Evolutionary conservation across 129 eudicot species (phyloP).

Genomic region (Kitagawia praeruptora): DNA sequence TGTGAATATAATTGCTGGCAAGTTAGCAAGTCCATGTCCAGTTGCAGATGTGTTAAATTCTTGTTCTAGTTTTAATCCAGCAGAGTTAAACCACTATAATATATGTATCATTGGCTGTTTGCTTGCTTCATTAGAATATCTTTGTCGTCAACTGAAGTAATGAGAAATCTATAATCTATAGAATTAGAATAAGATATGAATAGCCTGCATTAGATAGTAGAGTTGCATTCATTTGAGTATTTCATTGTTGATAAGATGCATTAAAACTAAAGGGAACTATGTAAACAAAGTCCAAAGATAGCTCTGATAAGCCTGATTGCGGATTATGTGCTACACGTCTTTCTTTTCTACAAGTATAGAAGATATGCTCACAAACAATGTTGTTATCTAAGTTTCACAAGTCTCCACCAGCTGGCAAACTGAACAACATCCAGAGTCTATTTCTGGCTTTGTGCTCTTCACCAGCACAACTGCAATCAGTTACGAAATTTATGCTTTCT

Average conservation of each 20-base stretch:
- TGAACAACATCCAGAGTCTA: background rate
- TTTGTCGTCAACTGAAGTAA: background rate
- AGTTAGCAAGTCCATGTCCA: conserved; percentile 39
- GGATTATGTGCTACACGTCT: background rate
- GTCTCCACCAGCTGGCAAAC: background rate
- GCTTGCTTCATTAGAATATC: background rate
- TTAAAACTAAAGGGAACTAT: background rate
- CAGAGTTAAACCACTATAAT: background rate
- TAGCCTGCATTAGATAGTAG: background rate
- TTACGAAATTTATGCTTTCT: background rate
- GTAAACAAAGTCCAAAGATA: background rate
- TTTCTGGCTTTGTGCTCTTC: background rate
- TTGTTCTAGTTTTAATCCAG: background rate
- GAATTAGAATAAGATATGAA: background rate
- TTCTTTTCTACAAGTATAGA: no score
- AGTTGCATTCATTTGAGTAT: background rate
- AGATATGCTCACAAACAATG: background rate
- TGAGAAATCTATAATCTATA: background rate
- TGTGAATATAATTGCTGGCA: conserved; percentile 49
- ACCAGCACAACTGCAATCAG: background rate
- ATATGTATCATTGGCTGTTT: background rate
- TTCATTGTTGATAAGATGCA: background rate
- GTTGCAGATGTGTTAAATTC: background rate
- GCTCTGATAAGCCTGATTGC: background rate
- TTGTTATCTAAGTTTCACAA: background rate